These are phyloP conservation scores for Neospermospora avenae DNA, from an alignment of 2,329 filamentous ascomycete genomes.

Conservation along the genomic window DNA sequence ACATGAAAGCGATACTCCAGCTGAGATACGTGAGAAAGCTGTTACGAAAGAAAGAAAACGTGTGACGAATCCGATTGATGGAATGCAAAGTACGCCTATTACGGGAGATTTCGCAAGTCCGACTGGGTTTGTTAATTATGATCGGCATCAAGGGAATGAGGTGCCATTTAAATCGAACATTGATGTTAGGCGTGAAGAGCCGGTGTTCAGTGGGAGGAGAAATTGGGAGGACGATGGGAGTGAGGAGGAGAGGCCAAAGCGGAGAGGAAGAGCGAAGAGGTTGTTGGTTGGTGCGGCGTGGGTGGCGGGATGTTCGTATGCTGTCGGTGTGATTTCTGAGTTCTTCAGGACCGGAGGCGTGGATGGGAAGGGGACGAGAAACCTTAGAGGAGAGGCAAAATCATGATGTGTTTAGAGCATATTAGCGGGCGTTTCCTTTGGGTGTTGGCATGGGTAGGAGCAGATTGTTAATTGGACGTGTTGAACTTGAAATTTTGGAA, in stretches of 20 bases:
- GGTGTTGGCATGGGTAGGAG: not conserved
- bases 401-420: not conserved
- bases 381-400: conserved; percentile 21
- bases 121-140: conserved; percentile 63
- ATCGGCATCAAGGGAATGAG: conserved; percentile 39
- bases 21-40: not conserved
- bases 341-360: conserved; percentile 49
- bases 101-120: conserved; percentile 61
- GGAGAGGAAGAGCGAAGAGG: conserved; percentile 44
- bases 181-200: conserved; percentile 45
- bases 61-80: conserved; percentile 52
- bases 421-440: not conserved
- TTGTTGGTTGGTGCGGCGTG: conserved; percentile 52
- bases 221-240: conserved; percentile 30
- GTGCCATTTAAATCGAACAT: conserved; percentile 44
- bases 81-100: conserved; percentile 34
- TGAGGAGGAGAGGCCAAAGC: conserved; percentile 33
- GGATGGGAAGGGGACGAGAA: conserved; percentile 39
- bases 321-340: conserved; percentile 55
- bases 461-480: not conserved
- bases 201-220: conserved; percentile 44
- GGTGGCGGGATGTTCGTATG: conserved; percentile 55
- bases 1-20: not conserved
- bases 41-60: conserved; percentile 17
- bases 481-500: not conserved